Conservation (phyloP, 192 early-diverging fungal genomes). For the Chytriomyces sp. region DNA sequence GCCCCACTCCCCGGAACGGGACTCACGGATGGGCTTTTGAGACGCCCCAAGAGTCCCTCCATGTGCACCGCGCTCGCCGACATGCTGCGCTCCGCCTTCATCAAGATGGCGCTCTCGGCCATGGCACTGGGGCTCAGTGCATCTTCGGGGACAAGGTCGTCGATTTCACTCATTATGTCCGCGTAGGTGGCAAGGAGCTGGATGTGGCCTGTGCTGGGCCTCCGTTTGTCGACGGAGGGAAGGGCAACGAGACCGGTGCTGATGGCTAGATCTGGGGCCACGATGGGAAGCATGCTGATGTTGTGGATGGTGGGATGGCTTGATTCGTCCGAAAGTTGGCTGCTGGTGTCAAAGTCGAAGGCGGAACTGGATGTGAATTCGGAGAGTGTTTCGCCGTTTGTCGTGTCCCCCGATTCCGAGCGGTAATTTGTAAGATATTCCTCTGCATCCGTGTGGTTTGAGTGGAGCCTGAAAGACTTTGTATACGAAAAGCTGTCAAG, state of each 20-base stretch:
- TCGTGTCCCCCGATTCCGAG: not conserved
- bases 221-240: not conserved
- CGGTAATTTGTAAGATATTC: not conserved
- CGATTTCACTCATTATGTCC: slow-evolving; percentile 24
- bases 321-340: not conserved
- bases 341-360: not conserved
- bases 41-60: not conserved
- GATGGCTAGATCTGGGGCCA: not conserved
- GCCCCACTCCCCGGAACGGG: not conserved
- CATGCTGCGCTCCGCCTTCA: not conserved
- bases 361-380: not conserved
- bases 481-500: slow-evolving; percentile 17
- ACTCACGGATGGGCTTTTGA: not conserved
- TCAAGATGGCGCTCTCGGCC: not conserved
- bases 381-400: not conserved
- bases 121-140: not conserved
- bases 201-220: slow-evolving; percentile 1
- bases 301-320: slow-evolving; percentile 17
- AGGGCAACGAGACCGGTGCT: not conserved
- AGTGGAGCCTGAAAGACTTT: not conserved
- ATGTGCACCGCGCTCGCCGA: not conserved
- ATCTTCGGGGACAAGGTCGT: slow-evolving; percentile 6
- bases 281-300: slow-evolving; percentile 16
- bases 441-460: not conserved
- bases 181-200: slow-evolving; percentile 8